phyloP scores from a whole-genome alignment of 129 eudicot genomes.

The Sambucus nigra region DNA sequence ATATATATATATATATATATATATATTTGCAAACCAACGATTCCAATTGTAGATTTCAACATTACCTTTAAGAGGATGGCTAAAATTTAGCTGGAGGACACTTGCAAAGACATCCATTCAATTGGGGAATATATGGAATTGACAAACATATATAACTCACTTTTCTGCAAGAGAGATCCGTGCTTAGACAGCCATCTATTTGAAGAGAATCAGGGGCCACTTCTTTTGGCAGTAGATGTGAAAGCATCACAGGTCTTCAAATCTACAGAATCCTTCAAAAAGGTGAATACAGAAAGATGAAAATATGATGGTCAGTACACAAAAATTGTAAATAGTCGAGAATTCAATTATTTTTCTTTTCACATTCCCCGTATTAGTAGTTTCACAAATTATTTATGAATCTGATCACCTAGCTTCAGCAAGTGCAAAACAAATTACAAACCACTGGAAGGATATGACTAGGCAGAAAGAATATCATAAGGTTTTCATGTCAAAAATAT shows the following conservation, averaged over 20 bases:
- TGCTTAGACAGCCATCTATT: background rate
- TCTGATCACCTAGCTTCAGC: background rate
- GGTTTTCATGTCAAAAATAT: background rate
- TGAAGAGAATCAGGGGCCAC: background rate
- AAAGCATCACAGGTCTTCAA: background rate
- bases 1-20: too few species aligned
- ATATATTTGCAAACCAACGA: too few species aligned
- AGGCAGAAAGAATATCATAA: background rate
- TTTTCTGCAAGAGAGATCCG: background rate
- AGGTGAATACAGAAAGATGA: background rate
- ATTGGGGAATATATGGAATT: background rate
- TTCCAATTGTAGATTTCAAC: too few species aligned
- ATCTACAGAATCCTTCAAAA: background rate
- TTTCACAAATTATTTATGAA: background rate
- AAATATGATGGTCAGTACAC: background rate
- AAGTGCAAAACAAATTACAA: background rate
- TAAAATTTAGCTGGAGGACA: too few species aligned
- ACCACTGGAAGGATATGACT: background rate
- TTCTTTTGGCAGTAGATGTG: background rate
- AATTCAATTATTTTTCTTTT: background rate
- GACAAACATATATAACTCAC: background rate
- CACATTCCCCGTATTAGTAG: background rate
- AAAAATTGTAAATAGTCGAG: background rate
- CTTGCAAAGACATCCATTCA: background rate
- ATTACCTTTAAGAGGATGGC: too few species aligned